These are phyloP conservation scores for Metschnikowia lochheadii DNA, from an alignment of 805 yeast species.

Conservation along the genomic window DNA sequence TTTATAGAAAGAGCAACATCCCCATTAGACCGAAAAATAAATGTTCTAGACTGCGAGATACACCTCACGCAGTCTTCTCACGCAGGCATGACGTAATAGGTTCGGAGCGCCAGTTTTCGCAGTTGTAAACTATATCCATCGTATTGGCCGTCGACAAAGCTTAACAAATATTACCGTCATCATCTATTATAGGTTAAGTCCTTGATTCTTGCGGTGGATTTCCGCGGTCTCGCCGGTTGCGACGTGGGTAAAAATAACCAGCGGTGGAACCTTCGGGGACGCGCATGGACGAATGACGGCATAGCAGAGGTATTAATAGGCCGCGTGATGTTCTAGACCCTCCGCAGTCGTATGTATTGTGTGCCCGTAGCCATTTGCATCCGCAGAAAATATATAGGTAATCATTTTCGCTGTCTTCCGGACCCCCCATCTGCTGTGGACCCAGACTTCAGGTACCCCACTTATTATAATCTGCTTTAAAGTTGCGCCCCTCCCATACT, in stretches of 20 bases:
- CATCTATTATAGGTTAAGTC: too few relatives aligned
- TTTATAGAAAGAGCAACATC: not conserved
- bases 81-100: not conserved
- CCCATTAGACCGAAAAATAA: not conserved
- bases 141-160: not conserved
- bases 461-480: not conserved
- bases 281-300: constrained; percentile 4
- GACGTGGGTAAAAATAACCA: not conserved
- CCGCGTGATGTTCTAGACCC: constrained; percentile 4
- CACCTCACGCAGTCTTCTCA: not conserved
- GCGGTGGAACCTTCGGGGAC: not conserved
- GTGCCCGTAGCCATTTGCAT: constrained; percentile 2
- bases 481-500: too few relatives aligned
- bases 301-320: constrained; percentile 4
- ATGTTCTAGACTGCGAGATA: constrained; percentile 1
- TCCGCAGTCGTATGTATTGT: not conserved
- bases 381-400: constrained; percentile 3
- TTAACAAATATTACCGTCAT: not conserved
- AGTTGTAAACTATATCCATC: not conserved
- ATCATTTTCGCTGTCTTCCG: not conserved
- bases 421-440: not conserved
- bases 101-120: not conserved
- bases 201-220: not conserved
- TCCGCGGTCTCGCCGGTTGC: not conserved
- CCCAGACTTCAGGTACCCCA: not conserved